phyloP scores from a whole-genome alignment of 1,284 basidiomycete genomes.

The Phylloboletellus chloephorus region DNA sequence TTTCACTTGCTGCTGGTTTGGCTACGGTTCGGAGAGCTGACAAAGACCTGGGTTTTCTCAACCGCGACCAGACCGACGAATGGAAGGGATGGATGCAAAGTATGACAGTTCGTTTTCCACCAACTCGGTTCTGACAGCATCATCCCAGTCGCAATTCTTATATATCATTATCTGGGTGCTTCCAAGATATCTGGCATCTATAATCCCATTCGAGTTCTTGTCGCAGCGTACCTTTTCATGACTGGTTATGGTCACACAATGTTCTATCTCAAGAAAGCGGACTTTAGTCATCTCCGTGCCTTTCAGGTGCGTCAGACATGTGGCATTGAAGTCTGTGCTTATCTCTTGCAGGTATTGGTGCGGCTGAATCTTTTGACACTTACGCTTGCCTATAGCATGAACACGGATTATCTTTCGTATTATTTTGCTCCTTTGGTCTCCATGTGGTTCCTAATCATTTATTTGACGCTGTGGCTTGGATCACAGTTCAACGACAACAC shows the following conservation, averaged over 20 bases:
- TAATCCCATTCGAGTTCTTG: conserved; percentile 82
- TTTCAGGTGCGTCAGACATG: conserved; percentile 45
- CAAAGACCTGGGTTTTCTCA: conserved; percentile 82
- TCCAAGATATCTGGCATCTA: conserved; percentile 87
- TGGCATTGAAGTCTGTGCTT: conserved; percentile 1
- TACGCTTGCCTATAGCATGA: conserved; percentile 80
- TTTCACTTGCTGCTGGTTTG: conserved; percentile 55
- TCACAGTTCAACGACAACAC: conserved; percentile 69
- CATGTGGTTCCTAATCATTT: conserved; percentile 83
- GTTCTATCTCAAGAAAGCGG: conserved; percentile 81
- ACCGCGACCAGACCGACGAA: conserved; percentile 88
- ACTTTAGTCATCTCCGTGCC: conserved; percentile 74
- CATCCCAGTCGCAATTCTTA: conserved; percentile 68
- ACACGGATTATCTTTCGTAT: conserved; percentile 85
- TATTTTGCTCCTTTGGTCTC: conserved; percentile 83
- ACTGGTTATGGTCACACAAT: conserved; percentile 71
- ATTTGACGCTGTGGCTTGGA: conserved; percentile 69
- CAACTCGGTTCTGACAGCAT: conserved; percentile 8
- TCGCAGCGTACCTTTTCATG: conserved; percentile 84
- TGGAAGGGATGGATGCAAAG: conserved; percentile 98
- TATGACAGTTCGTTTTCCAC: conserved; percentile 33
- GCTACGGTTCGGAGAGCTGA: conserved; percentile 63
- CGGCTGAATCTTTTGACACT: conserved; percentile 81
- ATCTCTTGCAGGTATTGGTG: conserved; percentile 56
- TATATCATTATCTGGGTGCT: conserved; percentile 86